Conservation (phyloP, 805 yeast species). For the Yarrowia keelungensis region DNA sequence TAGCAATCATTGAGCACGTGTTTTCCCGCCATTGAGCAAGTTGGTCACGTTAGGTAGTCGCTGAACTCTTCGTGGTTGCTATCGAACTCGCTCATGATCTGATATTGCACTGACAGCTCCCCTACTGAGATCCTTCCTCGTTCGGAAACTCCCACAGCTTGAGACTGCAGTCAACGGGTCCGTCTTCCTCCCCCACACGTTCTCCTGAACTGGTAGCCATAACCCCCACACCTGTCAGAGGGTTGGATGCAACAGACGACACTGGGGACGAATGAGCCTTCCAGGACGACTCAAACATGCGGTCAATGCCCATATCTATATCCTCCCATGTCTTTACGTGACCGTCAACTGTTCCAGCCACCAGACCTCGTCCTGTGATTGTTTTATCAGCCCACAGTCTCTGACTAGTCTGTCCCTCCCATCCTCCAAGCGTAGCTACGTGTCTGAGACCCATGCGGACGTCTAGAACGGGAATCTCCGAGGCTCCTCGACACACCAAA, state of each 20-base stretch:
- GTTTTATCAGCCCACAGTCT: conserved; percentile 40
- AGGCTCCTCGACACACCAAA: conserved; percentile 40
- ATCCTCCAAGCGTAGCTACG: conserved; percentile 41
- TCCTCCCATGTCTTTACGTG: conserved; percentile 37
- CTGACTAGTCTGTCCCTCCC: conserved; percentile 43
- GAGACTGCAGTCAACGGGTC: conserved; percentile 39
- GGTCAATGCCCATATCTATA: conserved; percentile 35
- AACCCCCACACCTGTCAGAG: conserved; percentile 39
- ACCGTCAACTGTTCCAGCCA: conserved; percentile 40
- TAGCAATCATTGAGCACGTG: too few species aligned
- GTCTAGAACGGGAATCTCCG: conserved; percentile 43
- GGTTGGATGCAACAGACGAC: conserved; percentile 40
- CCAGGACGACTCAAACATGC: conserved; percentile 30
- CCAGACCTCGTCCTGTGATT: conserved; percentile 39
- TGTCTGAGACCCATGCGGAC: conserved; percentile 42
- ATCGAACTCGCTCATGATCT: too few species aligned
- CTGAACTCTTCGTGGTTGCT: too few species aligned
- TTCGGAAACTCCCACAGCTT: conserved; percentile 40
- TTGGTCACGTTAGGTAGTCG: too few species aligned
- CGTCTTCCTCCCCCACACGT: conserved; percentile 19
- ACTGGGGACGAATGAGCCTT: conserved; percentile 41
- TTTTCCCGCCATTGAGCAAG: too few species aligned
- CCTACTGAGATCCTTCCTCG: background rate
- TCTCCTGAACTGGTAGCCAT: conserved; percentile 42
- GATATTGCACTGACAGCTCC: background rate